These are phyloP conservation scores for Tribonema minus DNA, from an alignment of 108 stramenopile species.

Conservation along the genomic window DNA sequence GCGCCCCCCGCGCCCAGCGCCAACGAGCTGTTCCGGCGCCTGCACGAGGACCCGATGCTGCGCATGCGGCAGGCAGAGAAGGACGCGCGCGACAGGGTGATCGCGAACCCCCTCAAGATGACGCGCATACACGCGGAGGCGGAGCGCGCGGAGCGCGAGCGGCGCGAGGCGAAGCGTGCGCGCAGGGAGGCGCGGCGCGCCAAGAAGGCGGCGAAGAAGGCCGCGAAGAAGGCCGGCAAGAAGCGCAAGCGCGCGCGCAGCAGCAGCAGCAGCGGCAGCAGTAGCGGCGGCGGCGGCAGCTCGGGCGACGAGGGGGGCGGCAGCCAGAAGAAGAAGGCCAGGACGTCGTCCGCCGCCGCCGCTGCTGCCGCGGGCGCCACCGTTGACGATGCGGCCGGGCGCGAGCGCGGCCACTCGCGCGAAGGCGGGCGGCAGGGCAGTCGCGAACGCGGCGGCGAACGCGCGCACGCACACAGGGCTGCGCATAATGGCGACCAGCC, in stretches of 20 bases:
- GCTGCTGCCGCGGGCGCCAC: too few species aligned
- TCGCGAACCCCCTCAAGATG: conserved; percentile 40
- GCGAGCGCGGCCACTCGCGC: too few species aligned
- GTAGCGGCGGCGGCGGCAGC: background rate
- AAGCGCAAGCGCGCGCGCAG: background rate
- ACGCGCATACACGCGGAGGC: conserved; percentile 38
- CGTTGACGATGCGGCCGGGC: too few species aligned
- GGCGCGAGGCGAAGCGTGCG: conserved; percentile 23
- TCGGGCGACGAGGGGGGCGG: background rate
- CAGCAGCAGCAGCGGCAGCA: background rate
- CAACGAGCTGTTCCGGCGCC: conserved; percentile 41
- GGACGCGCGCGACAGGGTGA: conserved; percentile 30
- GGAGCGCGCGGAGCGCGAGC: conserved; percentile 26
- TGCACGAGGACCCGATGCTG: conserved; percentile 38
- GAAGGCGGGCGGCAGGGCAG: too few species aligned
- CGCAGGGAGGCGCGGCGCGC: conserved; percentile 34
- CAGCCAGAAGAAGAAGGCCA: background rate
- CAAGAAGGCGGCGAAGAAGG: conserved; percentile 34
- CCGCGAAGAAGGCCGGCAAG: background rate
- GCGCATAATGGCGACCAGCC: too few species aligned
- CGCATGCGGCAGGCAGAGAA: conserved; percentile 42
- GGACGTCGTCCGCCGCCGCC: too few species aligned
- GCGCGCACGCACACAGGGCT: too few species aligned
- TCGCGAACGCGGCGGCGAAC: too few species aligned
- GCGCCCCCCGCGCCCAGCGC: conserved; percentile 7